These are phyloP conservation scores for Monosporascus sp. DNA, from an alignment of 2,329 filamentous ascomycete species.

Conservation along the genomic window DNA sequence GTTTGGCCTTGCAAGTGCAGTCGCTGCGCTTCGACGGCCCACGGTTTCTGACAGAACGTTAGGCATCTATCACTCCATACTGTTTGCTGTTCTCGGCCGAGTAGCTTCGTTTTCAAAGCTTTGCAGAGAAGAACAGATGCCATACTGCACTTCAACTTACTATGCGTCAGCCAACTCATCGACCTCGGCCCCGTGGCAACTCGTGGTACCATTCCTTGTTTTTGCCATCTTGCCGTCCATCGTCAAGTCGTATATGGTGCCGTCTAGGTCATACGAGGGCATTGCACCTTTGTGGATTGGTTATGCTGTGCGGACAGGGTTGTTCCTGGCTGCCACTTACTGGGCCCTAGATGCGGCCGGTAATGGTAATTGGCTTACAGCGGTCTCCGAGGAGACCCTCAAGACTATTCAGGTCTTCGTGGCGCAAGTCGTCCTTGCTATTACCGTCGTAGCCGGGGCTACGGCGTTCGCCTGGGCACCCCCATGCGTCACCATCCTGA, in stretches of 20 bases:
- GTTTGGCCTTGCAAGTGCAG: conserved; percentile 71
- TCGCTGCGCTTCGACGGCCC: conserved; percentile 70
- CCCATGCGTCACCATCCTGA: conserved; percentile 72
- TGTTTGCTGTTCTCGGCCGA: conserved; percentile 75
- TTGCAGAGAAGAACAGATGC: conserved; percentile 98
- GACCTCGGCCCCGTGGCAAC: conserved; percentile 87
- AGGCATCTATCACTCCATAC: conserved; percentile 76
- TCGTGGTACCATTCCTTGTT: conserved; percentile 71
- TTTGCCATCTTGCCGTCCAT: conserved; percentile 67
- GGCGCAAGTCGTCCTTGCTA: conserved; percentile 73
- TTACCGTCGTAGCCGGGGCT: conserved; percentile 78
- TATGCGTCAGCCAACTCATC: conserved; percentile 89
- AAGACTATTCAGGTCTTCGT: conserved; percentile 72
- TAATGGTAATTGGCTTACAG: conserved; percentile 73
- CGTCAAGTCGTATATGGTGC: conserved; percentile 71
- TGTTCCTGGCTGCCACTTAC: conserved; percentile 73
- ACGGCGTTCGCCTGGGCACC: conserved; percentile 82
- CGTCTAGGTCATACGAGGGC: conserved; percentile 84
- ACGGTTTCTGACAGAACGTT: conserved; percentile 63
- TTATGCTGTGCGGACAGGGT: conserved; percentile 67
- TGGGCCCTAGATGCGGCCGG: conserved; percentile 89
- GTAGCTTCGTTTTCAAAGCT: conserved; percentile 83
- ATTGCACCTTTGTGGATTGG: conserved; percentile 81
- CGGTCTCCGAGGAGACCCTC: conserved; percentile 52
- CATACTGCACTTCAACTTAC: conserved; percentile 90